Percentiles rank a stretch among this genome's conserved stretches.
These are phyloP conservation scores for Caloboletus firmus DNA, from an alignment of 1,284 basidiomycete genomes.

Conservation along the genomic window DNA sequence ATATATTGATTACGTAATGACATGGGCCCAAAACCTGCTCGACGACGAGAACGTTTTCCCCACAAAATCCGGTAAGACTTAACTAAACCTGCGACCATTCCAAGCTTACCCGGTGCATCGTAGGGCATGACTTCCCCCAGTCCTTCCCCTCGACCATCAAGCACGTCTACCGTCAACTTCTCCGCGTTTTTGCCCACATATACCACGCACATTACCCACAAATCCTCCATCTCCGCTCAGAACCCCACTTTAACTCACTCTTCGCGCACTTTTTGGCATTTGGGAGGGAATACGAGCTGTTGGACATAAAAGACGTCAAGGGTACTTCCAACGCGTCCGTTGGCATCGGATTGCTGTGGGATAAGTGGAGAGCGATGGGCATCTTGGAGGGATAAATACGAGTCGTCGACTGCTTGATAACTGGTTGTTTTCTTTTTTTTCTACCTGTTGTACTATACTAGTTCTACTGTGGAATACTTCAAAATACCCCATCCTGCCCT, in stretches of 20 bases:
- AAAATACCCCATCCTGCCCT: not conserved
- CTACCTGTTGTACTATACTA: constrained; percentile 22
- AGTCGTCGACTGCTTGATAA: not conserved
- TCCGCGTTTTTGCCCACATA: constrained; percentile 96
- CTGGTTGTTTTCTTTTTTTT: not conserved
- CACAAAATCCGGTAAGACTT: constrained; percentile 80
- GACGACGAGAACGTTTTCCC: constrained; percentile 94
- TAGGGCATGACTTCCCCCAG: constrained; percentile 89
- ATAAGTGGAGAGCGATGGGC: constrained; percentile 86
- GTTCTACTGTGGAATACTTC: constrained; percentile 6
- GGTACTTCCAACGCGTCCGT: constrained; percentile 62
- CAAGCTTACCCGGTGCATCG: not conserved
- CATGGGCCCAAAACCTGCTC: constrained; percentile 93
- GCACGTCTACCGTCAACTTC: constrained; percentile 95
- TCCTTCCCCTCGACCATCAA: constrained; percentile 92
- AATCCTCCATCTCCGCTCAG: constrained; percentile 91
- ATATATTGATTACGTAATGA: constrained; percentile 99
- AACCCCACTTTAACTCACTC: constrained; percentile 97
- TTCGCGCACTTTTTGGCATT: constrained; percentile 98
- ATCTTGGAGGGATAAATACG: constrained; percentile 51
- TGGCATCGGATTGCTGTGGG: constrained; percentile 84
- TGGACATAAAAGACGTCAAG: constrained; percentile 89
- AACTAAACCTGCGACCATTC: not conserved
- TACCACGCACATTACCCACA: constrained; percentile 94
- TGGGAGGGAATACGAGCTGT: constrained; percentile 87